These are phyloP conservation scores for Solanum sitiens DNA, from an alignment of 257 asterid genomes.

Conservation along the genomic window DNA sequence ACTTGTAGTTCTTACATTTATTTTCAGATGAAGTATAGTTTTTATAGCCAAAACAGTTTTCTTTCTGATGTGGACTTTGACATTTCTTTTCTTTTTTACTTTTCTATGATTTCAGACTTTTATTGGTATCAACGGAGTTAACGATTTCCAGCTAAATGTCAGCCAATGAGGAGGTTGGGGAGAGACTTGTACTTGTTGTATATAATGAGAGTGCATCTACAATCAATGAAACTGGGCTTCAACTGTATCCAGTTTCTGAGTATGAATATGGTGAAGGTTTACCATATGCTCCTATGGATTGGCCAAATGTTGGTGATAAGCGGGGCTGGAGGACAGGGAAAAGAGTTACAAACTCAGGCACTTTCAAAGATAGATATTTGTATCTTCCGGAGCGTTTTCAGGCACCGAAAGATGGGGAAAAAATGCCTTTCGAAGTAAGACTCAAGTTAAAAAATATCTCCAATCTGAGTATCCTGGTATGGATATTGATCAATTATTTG, in stretches of 20 bases:
- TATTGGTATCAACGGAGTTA: neutral
- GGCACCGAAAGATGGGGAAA: neutral
- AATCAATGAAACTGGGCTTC: neutral
- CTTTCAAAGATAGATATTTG: constrained; percentile 52
- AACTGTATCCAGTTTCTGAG: constrained; percentile 13
- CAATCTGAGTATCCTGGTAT: constrained; percentile 35
- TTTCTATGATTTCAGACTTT: neutral
- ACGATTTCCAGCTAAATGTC: neutral
- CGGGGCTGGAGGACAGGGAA: constrained; percentile 70
- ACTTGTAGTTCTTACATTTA: neutral
- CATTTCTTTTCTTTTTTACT: neutral
- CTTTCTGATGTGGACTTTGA: neutral
- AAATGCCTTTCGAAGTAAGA: constrained; percentile 44
- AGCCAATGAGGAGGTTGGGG: constrained; percentile 26
- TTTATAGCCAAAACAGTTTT: too few relatives aligned
- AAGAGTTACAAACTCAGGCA: constrained; percentile 37
- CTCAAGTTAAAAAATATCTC: constrained; percentile 37
- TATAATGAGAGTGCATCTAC: neutral
- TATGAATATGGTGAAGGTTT: constrained; percentile 41
- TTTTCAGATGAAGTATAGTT: neutral
- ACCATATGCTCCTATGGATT: constrained; percentile 10
- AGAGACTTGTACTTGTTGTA: constrained; percentile 7
- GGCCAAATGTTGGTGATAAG: constrained; percentile 76
- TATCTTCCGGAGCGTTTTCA: constrained; percentile 37
- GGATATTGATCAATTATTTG: constrained; percentile 41